Evolutionary conservation across 345 rosid species (phyloP).

Genomic region (Sisymbrium irio): DNA sequence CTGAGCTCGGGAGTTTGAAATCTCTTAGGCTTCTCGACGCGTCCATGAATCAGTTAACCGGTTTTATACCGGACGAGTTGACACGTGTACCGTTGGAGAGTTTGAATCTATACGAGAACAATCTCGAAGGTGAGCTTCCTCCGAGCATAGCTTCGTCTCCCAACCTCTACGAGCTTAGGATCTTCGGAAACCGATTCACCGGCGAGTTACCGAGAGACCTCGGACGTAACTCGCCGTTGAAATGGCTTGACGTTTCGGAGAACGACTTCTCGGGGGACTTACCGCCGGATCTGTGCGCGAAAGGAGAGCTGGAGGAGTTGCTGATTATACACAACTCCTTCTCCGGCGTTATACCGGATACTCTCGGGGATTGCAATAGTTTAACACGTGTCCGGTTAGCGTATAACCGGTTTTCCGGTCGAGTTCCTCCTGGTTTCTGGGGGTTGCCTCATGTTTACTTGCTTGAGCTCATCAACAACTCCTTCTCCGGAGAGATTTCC

Average conservation of each 20-base stretch:
- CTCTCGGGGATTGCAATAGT: slow-evolving; percentile 56
- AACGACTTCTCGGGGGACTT: slow-evolving; percentile 64
- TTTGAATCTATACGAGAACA: slow-evolving; percentile 83
- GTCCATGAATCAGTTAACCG: slow-evolving; percentile 78
- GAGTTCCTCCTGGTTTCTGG: slow-evolving; percentile 75
- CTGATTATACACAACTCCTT: slow-evolving; percentile 62
- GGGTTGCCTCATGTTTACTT: slow-evolving; percentile 80
- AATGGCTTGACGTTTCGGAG: slow-evolving; percentile 72
- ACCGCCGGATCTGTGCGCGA: slow-evolving; percentile 61
- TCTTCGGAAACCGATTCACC: slow-evolving; percentile 62
- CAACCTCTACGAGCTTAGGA: slow-evolving; percentile 72
- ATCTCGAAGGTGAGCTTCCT: slow-evolving; percentile 66
- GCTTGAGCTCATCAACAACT: slow-evolving; percentile 63
- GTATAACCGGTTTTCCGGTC: slow-evolving; percentile 68
- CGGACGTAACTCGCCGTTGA: slow-evolving; percentile 74
- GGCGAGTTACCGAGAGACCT: slow-evolving; percentile 69
- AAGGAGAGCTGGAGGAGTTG: slow-evolving; percentile 73
- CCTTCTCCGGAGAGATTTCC: slow-evolving; percentile 63
- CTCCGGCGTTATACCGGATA: slow-evolving; percentile 65
- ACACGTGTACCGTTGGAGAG: slow-evolving; percentile 71
- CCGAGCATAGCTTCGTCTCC: slow-evolving; percentile 60
- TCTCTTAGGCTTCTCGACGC: slow-evolving; percentile 70
- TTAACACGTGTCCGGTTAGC: slow-evolving; percentile 73
- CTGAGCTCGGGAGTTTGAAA: slow-evolving; percentile 58
- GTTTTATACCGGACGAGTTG: slow-evolving; percentile 72